Evolutionary conservation across 176 grass and related monocot species (phyloP).

Genomic region (Musa itinerans): DNA sequence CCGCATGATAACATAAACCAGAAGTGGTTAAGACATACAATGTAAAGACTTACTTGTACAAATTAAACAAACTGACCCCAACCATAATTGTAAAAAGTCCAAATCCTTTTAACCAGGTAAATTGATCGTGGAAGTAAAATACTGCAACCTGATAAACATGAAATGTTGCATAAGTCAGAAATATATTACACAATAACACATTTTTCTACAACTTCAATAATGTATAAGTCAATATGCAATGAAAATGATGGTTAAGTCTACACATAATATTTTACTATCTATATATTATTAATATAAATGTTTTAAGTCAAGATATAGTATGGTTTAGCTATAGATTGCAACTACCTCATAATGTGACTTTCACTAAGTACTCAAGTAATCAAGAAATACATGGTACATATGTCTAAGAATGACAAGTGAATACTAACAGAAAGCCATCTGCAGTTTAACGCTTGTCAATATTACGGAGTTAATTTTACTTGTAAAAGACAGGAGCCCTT

Average conservation of each 20-base stretch:
- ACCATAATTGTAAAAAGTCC: conserved; percentile 65
- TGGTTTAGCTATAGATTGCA: too few species aligned
- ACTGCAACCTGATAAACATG: conserved; percentile 68
- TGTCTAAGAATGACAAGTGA: too few species aligned
- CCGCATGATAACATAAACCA: conserved; percentile 3
- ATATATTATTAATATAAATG: too few species aligned
- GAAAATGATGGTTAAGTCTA: not conserved
- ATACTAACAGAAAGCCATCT: too few species aligned
- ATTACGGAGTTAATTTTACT: too few species aligned
- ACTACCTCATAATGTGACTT: too few species aligned
- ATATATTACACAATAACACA: conserved; percentile 5
- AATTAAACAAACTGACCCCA: conserved; percentile 81
- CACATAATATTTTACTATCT: too few species aligned
- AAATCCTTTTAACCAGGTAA: conserved; percentile 93
- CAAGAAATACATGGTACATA: too few species aligned
- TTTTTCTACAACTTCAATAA: not conserved
- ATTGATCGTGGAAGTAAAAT: conserved; percentile 80
- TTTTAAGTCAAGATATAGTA: too few species aligned
- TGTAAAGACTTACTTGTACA: conserved; percentile 77
- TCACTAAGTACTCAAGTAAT: too few species aligned
- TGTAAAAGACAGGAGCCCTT: too few species aligned
- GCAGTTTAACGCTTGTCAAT: too few species aligned
- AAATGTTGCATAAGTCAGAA: not conserved
- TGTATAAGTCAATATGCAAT: not conserved
- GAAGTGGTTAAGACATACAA: not conserved